Evolutionary conservation across 805 yeast species (phyloP), one percentile per base, ranked within the genome.

Genomic region (Candida ovalis): DNA sequence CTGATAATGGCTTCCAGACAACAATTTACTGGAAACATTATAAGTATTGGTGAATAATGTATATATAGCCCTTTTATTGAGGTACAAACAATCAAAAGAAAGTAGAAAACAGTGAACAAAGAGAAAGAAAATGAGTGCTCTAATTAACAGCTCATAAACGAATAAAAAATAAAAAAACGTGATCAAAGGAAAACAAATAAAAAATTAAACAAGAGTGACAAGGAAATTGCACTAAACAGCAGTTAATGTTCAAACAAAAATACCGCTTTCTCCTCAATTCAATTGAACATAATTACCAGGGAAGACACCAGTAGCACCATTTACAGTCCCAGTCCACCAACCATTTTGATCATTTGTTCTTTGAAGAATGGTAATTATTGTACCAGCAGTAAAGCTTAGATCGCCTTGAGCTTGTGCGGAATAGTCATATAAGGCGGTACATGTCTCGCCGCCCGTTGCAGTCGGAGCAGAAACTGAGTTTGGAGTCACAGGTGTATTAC

Each of bases 231-330:
- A n/a, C n/a, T n/a, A 3, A 32, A 32, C 4, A 7, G 35, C 13
- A 37, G 25, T 19, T 8, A n/a, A 5, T 12, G 36, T n/a, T 15
- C 18, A 48, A 48, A 45, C 22, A 39, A 47, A 27, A 35, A 13
- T 10, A 32, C 8, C 7, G 36, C 36, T 36, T 46, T 37, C 37
- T 19, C 30, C 27, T 54, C 59, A 67, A 58, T 81, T 81, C 56
- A 88, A 66, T 64, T 86, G 92, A 24, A 94, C 99, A 61, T 94
- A 94, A 64, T 92, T 94, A 9, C 97, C 99, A 5, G 99, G 99
- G 73, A 95, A 94, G 10, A 84, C 86, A 49, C 99, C 99, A 50
- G 85, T 83, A 50, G 75, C 84, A 8, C 97, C 97, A 58, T 89
- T 88, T 53, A 78, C 71, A 36, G 76, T 70, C 13, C 99, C 99